phyloP scores from a whole-genome alignment of 208 protist species.

The Wallacemonas sp. region DNA sequence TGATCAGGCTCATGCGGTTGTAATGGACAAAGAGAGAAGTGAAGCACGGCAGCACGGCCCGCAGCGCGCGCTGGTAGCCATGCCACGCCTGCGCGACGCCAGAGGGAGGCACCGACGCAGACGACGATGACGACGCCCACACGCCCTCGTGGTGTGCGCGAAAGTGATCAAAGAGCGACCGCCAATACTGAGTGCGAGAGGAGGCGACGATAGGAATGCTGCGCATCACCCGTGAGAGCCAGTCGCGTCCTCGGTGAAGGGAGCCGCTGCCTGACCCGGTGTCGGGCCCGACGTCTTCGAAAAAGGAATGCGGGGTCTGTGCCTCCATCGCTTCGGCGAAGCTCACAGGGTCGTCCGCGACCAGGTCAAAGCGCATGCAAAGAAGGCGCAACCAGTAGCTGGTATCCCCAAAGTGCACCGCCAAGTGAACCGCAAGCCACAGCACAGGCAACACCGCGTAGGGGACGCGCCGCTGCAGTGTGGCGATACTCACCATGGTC shows the following conservation, averaged over 20 bases:
- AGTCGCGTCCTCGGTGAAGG: background rate
- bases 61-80: background rate
- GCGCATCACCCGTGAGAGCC: background rate
- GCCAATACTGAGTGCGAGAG: background rate
- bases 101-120: background rate
- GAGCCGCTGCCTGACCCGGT: background rate
- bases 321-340: background rate
- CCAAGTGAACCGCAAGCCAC: background rate
- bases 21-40: conserved; percentile 12
- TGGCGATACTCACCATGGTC: background rate
- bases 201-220: background rate
- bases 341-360: conserved; percentile 6
- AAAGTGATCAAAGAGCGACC: background rate
- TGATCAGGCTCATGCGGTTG: conserved; percentile 8
- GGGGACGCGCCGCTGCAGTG: background rate
- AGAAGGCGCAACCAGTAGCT: background rate
- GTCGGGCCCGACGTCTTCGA: background rate
- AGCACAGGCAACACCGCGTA: conserved; percentile 6
- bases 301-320: background rate
- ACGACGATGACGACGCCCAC: background rate
- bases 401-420: background rate
- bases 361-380: conserved; percentile 4
- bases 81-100: background rate
- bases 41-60: background rate
- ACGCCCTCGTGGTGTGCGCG: background rate